These are phyloP conservation scores for Erigeron philadelphicus DNA, from an alignment of 140 eudicot genomes.

Conservation along the genomic window DNA sequence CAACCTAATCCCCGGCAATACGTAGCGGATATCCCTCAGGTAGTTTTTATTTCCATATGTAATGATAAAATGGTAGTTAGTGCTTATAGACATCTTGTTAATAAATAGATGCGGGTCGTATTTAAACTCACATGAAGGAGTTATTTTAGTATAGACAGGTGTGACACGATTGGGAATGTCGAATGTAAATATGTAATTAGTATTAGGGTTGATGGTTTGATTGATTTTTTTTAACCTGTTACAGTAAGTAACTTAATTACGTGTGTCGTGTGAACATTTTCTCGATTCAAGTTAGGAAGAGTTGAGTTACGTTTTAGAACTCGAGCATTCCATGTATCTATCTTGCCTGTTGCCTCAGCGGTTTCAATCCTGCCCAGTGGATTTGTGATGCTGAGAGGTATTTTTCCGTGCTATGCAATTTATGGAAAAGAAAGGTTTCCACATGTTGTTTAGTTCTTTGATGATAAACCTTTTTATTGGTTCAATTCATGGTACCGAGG, in stretches of 20 bases:
- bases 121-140: too few relatives aligned
- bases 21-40: constrained; percentile 95
- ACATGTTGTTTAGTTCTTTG: neutral
- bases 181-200: too few relatives aligned
- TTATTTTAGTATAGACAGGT: too few relatives aligned
- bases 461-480: neutral
- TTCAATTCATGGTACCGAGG: constrained; percentile 1
- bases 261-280: too few relatives aligned
- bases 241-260: too few relatives aligned
- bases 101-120: too few relatives aligned
- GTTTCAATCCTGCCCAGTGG: neutral
- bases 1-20: constrained; percentile 94
- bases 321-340: neutral
- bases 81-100: neutral
- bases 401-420: neutral
- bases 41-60: constrained; percentile 10
- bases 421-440: neutral
- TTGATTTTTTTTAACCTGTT: too few relatives aligned
- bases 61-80: too few relatives aligned
- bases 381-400: neutral
- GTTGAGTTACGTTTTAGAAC: too few relatives aligned
- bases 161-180: too few relatives aligned
- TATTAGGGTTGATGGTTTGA: too few relatives aligned
- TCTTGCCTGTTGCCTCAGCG: neutral
- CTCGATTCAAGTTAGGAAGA: too few relatives aligned